A percentile compares a stretch with the other conserved stretches of the same genome.
These are phyloP conservation scores for Hydnomerulius pinastri DNA, from an alignment of 768 basidiomycete species.

Conservation along the genomic window DNA sequence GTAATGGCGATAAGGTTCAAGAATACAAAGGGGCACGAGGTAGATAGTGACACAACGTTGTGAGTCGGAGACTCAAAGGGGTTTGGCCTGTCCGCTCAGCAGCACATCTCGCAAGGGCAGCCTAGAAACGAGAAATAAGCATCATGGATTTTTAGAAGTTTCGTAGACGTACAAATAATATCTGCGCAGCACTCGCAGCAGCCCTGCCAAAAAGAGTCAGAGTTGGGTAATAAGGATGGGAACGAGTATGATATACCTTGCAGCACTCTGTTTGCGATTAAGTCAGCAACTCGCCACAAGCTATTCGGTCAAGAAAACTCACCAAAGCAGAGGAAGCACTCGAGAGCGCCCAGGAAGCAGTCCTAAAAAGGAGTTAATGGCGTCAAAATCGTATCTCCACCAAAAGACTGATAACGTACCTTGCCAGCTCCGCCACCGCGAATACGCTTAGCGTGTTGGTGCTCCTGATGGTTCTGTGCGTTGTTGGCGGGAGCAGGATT, in stretches of 20 bases:
- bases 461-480: conserved; percentile 42
- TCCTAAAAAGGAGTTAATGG: conserved; percentile 44
- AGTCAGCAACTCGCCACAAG: not conserved
- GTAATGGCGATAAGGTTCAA: conserved; percentile 1
- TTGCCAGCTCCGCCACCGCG: conserved; percentile 74
- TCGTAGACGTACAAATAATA: conserved; percentile 63
- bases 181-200: conserved; percentile 73
- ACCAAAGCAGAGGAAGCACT: conserved; percentile 78
- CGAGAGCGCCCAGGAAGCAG: conserved; percentile 61
- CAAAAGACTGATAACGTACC: conserved; percentile 35
- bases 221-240: not conserved
- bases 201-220: conserved; percentile 39
- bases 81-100: conserved; percentile 36
- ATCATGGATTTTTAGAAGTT: too few relatives aligned
- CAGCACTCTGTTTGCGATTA: conserved; percentile 57
- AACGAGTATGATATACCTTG: conserved; percentile 45
- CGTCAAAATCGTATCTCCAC: not conserved
- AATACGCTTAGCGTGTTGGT: conserved; percentile 52
- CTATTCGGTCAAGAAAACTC: conserved; percentile 25
- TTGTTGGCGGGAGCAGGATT: conserved; percentile 41
- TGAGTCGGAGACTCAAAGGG: conserved; percentile 2
- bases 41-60: not conserved
- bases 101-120: conserved; percentile 82
- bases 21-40: not conserved
- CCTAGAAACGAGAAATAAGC: conserved; percentile 39